Percentiles rank a stretch among this genome's conserved stretches.
Conservation (phyloP, 805 yeast species). For the Tetrapisispora pingtungensis region DNA sequence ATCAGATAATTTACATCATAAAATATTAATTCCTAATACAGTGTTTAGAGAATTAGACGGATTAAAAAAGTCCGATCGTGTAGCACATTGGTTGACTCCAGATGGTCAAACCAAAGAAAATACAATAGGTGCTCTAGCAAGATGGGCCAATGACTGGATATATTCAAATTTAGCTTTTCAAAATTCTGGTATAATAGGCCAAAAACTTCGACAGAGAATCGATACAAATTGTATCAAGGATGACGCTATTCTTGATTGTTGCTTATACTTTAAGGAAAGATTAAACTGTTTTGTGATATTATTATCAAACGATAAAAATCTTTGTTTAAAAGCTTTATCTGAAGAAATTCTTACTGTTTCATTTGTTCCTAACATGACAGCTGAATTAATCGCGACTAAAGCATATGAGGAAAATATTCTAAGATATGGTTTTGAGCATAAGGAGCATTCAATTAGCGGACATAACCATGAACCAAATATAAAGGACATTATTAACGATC, state of each 20-base stretch:
- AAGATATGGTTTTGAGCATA: slow-evolving; percentile 14
- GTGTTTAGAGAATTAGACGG: slow-evolving; percentile 79
- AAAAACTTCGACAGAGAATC: slow-evolving; percentile 44
- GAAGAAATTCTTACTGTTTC: slow-evolving; percentile 57
- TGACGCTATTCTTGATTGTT: slow-evolving; percentile 80
- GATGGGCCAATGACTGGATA: slow-evolving; percentile 75
- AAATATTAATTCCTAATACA: slow-evolving; percentile 56
- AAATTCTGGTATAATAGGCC: slow-evolving; percentile 50
- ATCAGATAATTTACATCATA: slow-evolving; percentile 34
- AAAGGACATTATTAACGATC: too few species aligned
- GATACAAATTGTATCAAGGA: slow-evolving; percentile 46
- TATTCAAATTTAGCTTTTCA: slow-evolving; percentile 46
- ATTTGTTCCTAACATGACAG: slow-evolving; percentile 36
- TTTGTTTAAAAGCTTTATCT: slow-evolving; percentile 67
- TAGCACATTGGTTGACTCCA: slow-evolving; percentile 5
- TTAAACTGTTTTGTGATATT: slow-evolving; percentile 42
- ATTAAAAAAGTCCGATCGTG: slow-evolving; percentile 39
- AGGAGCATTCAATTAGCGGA: too few species aligned
- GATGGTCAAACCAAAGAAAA: slow-evolving; percentile 4
- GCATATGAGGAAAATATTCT: slow-evolving; percentile 31
- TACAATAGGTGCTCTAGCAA: slow-evolving; percentile 47
- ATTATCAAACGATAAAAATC: slow-evolving; percentile 73
- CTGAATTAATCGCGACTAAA: slow-evolving; percentile 35
- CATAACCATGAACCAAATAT: too few species aligned
- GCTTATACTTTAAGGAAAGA: slow-evolving; percentile 46